Evolutionary conservation across 768 basidiomycete species (phyloP).

Genomic region (Rhodosporidiobolus sp.): DNA sequence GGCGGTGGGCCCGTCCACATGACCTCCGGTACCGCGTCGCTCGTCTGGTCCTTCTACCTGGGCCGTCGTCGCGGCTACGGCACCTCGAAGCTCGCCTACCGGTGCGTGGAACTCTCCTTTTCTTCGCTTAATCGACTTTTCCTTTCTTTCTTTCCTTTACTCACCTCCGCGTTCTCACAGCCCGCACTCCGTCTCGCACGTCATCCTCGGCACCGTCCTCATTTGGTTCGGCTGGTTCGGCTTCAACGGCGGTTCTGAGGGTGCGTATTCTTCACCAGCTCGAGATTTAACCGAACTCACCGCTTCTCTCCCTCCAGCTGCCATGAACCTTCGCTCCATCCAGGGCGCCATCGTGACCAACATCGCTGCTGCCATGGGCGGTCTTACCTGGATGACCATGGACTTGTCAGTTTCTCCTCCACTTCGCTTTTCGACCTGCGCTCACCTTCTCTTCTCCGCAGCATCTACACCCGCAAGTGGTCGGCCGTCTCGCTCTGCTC

Average conservation of each 20-base stretch:
- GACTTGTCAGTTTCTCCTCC: conserved; percentile 15
- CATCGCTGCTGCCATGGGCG: conserved; percentile 72
- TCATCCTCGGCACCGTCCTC: conserved; percentile 82
- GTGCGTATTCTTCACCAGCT: no score
- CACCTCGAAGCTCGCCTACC: conserved; percentile 48
- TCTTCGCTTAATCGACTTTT: no score
- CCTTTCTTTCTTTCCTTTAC: no score
- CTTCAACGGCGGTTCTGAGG: conserved; percentile 77
- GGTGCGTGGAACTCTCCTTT: no score
- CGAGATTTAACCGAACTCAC: no score
- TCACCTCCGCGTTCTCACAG: no score
- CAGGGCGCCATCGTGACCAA: conserved; percentile 86
- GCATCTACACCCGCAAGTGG: conserved; percentile 56
- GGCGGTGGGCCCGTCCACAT: conserved; percentile 89
- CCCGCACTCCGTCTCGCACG: conserved; percentile 66
- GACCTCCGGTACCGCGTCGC: conserved; percentile 74
- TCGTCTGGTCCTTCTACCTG: conserved; percentile 82
- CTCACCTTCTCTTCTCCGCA: neutral
- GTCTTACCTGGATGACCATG: conserved; percentile 61
- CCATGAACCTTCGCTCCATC: conserved; percentile 80
- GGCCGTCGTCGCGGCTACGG: conserved; percentile 67
- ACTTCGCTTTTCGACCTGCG: neutral
- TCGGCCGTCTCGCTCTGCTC: conserved; percentile 90
- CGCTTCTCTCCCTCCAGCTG: conserved; percentile 53
- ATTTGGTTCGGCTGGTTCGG: conserved; percentile 71